A percentile compares a stretch with the other conserved stretches of the same genome.
phyloP scores from a whole-genome alignment of 1,284 basidiomycete genomes.

The Ceratobasidium sp. region DNA sequence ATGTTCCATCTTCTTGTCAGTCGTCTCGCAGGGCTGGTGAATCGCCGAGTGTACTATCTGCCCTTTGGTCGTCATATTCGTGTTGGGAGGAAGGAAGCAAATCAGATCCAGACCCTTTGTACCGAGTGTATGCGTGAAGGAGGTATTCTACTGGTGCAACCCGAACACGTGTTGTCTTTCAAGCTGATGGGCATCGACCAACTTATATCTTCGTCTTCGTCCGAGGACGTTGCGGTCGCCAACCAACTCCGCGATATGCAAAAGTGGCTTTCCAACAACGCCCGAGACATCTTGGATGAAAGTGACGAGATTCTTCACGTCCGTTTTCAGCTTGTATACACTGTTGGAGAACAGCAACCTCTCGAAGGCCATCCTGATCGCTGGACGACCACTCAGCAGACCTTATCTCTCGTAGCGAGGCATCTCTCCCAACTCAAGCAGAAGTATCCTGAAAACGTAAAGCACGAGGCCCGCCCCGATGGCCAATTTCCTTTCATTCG shows the following conservation, averaged over 20 bases:
- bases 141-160: slow-evolving; percentile 65
- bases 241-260: slow-evolving; percentile 52
- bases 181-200: slow-evolving; percentile 62
- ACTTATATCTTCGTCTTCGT: slow-evolving; percentile 46
- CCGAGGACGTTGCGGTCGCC: slow-evolving; percentile 33
- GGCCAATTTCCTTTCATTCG: slow-evolving; percentile 57
- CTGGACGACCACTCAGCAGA: slow-evolving; percentile 63
- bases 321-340: slow-evolving; percentile 66
- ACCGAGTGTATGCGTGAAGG: slow-evolving; percentile 59
- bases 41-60: slow-evolving; percentile 65
- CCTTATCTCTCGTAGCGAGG: slow-evolving; percentile 56
- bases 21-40: slow-evolving; percentile 61
- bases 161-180: slow-evolving; percentile 68
- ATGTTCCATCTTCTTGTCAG: slow-evolving; percentile 66
- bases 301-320: slow-evolving; percentile 68
- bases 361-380: slow-evolving; percentile 64
- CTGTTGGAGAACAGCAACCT: slow-evolving; percentile 57
- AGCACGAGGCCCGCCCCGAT: slow-evolving; percentile 47
- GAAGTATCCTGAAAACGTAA: slow-evolving; percentile 49
- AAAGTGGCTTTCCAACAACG: slow-evolving; percentile 57
- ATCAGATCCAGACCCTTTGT: slow-evolving; percentile 56
- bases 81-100: slow-evolving; percentile 49
- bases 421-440: slow-evolving; percentile 47
- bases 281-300: slow-evolving; percentile 67
- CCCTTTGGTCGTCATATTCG: slow-evolving; percentile 64